phyloP scores from a whole-genome alignment of 768 basidiomycete species.

The Trametes coccinea region DNA sequence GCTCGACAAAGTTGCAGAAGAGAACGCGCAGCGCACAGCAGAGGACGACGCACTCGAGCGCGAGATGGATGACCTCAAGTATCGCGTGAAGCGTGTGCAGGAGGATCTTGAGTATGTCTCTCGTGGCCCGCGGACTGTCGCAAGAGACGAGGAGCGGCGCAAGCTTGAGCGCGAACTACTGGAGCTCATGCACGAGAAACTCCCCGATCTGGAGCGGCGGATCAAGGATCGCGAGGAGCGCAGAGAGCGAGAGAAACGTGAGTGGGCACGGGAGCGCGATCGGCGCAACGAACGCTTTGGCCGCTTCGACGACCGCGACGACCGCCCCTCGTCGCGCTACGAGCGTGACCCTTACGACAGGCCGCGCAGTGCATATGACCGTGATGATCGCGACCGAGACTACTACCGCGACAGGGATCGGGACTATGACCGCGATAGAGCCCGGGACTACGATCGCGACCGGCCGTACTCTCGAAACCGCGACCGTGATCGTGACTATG shows the following conservation, averaged over 20 bases:
- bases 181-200: conserved; percentile 81
- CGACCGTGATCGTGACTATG: conserved; percentile 40
- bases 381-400: conserved; percentile 46
- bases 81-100: conserved; percentile 81
- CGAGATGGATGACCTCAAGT: conserved; percentile 84
- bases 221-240: conserved; percentile 78
- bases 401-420: conserved; percentile 41
- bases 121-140: conserved; percentile 65
- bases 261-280: conserved; percentile 80
- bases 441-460: conserved; percentile 40
- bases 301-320: conserved; percentile 55
- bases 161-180: conserved; percentile 87
- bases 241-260: conserved; percentile 74
- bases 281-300: conserved; percentile 80
- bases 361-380: conserved; percentile 34
- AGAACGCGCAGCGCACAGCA: conserved; percentile 56
- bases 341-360: conserved; percentile 37
- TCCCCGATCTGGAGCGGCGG: conserved; percentile 88
- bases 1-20: conserved; percentile 75
- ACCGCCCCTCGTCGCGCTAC: conserved; percentile 42
- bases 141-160: conserved; percentile 84
- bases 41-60: conserved; percentile 92
- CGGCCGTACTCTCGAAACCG: conserved; percentile 39
- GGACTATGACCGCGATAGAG: conserved; percentile 37
- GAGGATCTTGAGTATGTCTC: conserved; percentile 90